Evolutionary conservation across 2,329 filamentous ascomycete genomes (phyloP), one percentile per base, ranked within the genome.

Genomic region (Stromatinia cepivora): DNA sequence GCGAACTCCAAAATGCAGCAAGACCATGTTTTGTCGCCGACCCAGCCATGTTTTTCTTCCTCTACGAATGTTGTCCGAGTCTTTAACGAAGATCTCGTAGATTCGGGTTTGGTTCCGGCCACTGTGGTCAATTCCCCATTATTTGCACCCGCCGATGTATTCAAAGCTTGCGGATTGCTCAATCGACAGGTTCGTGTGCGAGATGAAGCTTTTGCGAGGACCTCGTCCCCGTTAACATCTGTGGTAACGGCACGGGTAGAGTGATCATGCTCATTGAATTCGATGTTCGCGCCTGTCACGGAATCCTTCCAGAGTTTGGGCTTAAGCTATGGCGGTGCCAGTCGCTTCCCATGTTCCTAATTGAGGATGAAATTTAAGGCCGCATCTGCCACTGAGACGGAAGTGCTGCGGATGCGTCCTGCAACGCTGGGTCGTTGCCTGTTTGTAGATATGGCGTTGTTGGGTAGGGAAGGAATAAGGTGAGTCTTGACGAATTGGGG

Each of bases 1-100:
- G 90, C 86, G 81, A 92, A 96, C 69, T 85, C 86, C 87, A 89
- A 75, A 91, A 92, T 0, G 86, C 84, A 34, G 83, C 80, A 11
- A 88, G 76, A 1, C 85, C 87, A 59, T 88, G 85, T 39, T 78
- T 80, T 2, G 86, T 85, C 1, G 88, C 85, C 69, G 87, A 84
- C 84, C 81, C 85, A 86, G 25, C 58, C 39, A 58, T 73, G 70
- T 63, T 69, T 70, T 54, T 71, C 67, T 25, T 46, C 31, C 8
- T 61, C 45, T 1, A 25, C 17, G 5, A 42, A 36, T 42, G 48
- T 42, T 46, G n/a, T 56, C 34, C 31, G 17, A 22, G 36, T 28
- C 53, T 34, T 36, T 31, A 63, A 42, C 39, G 56, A 58, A 58
- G 56, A 36, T 42, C 25, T 58, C n/a, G n/a, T n/a, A 42, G 42